Evolutionary conservation across 371 early-diverging fungal genomes (phyloP).

Genomic region (Mucor circinelloides): DNA sequence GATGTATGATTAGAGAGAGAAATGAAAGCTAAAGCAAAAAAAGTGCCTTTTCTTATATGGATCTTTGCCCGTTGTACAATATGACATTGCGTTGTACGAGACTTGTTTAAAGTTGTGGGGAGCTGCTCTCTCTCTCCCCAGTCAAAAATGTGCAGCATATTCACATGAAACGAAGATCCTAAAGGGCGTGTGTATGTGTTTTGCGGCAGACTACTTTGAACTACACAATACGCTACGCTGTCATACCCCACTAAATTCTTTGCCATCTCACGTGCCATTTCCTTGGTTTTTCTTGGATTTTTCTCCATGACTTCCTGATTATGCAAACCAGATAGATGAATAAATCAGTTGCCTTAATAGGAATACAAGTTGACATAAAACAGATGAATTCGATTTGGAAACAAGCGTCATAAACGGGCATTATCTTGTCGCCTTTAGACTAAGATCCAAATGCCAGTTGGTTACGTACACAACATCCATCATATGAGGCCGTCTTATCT

Average conservation of each 20-base stretch:
- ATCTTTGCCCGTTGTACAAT: neutral
- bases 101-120: constrained; percentile 3
- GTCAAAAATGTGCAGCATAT: neutral
- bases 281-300: neutral
- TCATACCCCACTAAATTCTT: neutral
- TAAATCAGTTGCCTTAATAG: neutral
- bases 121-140: neutral
- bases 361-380: constrained; percentile 3
- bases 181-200: neutral
- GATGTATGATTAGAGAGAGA: neutral
- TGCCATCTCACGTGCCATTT: constrained; percentile 5
- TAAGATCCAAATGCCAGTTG: no score
- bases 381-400: neutral
- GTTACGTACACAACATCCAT: no score
- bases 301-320: no score
- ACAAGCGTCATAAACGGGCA: neutral
- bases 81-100: neutral
- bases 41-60: neutral
- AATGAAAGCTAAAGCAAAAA: neutral
- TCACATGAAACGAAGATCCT: neutral
- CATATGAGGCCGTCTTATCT: no score
- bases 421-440: neutral
- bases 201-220: no score
- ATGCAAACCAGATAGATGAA: neutral
- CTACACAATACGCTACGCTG: neutral